Evolutionary conservation across 2,329 filamentous ascomycete genomes (phyloP).

Genomic region (Pestalotiopsis sp.): DNA sequence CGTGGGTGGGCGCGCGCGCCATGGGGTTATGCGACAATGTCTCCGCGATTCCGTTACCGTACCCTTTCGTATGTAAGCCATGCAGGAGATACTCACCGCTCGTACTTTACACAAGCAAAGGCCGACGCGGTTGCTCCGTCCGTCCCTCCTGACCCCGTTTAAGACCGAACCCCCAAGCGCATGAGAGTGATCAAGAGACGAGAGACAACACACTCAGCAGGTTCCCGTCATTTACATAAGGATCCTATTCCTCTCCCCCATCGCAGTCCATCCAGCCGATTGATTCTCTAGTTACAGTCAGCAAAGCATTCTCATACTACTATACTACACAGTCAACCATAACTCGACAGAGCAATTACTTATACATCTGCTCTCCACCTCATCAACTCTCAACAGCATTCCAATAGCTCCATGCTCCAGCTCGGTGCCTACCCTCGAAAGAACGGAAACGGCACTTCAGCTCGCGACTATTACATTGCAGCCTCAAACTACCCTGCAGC

Average conservation of each 20-base stretch:
- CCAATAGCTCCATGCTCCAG: conserved; percentile 3
- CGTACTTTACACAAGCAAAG: conserved; percentile 6
- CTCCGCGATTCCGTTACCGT: conserved; percentile 3
- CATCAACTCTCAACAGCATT: neutral
- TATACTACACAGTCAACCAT: neutral
- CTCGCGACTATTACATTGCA: neutral
- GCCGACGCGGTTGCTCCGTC: conserved; percentile 6
- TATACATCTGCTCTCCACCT: neutral
- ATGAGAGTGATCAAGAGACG: neutral
- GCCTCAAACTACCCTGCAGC: neutral
- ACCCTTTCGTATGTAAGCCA: conserved; percentile 2
- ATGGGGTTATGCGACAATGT: conserved; percentile 6
- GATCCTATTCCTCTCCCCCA: conserved; percentile 5
- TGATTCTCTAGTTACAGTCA: neutral
- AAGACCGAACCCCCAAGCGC: conserved; percentile 4
- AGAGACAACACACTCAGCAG: conserved; percentile 10
- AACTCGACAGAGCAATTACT: conserved; percentile 3
- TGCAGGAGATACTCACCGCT: conserved; percentile 9
- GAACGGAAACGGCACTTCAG: conserved; percentile 11
- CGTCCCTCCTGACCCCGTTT: conserved; percentile 7
- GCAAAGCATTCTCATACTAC: neutral
- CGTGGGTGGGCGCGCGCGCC: neutral
- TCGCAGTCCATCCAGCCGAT: neutral
- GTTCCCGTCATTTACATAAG: conserved; percentile 14
- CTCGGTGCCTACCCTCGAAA: neutral